phyloP scores from a whole-genome alignment of 2,329 filamentous ascomycete species.

The Fusarium acutatum region DNA sequence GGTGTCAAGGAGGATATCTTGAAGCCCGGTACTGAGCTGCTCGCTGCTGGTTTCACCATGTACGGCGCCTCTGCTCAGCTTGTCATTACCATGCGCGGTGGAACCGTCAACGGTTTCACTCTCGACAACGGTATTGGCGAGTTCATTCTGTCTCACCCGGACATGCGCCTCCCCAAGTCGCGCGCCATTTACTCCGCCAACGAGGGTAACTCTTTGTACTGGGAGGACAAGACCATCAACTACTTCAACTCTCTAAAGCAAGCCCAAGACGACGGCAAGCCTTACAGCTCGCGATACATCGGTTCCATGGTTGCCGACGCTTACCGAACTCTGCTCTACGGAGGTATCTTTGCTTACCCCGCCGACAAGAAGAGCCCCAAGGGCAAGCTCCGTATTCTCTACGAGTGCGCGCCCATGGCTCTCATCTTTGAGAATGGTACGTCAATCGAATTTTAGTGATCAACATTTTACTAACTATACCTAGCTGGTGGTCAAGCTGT shows the following conservation, averaged over 20 bases:
- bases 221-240: constrained; percentile 84
- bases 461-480: constrained; percentile 43
- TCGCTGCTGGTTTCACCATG: constrained; percentile 99
- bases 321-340: constrained; percentile 93
- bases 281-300: constrained; percentile 95
- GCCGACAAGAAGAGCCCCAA: constrained; percentile 98
- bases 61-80: constrained; percentile 97
- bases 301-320: constrained; percentile 98
- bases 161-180: constrained; percentile 86
- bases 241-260: constrained; percentile 93
- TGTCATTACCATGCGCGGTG: constrained; percentile 95
- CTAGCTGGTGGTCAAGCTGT: constrained; percentile 90
- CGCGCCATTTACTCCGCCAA: constrained; percentile 97
- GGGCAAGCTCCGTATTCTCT: constrained; percentile 95
- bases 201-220: constrained; percentile 97
- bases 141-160: constrained; percentile 96
- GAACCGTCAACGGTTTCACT: constrained; percentile 95
- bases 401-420: constrained; percentile 99
- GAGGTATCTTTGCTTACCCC: constrained; percentile 96
- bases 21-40: constrained; percentile 86
- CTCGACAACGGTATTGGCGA: constrained; percentile 96
- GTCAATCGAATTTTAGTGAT: constrained; percentile 43
- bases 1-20: constrained; percentile 87
- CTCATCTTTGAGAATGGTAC: constrained; percentile 98
- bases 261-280: constrained; percentile 78